These are phyloP conservation scores for Mentha longifolia DNA, from an alignment of 257 asterid species.

Conservation along the genomic window DNA sequence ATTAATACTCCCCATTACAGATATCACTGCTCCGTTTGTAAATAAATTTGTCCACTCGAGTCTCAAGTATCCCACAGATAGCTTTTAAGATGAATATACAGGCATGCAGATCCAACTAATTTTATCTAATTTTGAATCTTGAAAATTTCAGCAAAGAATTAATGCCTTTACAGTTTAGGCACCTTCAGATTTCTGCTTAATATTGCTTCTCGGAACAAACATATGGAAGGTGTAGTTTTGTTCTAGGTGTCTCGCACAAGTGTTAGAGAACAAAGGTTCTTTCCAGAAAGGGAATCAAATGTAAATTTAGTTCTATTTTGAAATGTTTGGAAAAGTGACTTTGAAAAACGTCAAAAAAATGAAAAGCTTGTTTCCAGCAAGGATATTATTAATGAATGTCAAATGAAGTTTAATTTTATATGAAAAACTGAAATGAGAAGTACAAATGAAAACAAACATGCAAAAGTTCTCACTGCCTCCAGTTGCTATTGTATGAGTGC, in stretches of 20 bases:
- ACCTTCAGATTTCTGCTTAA: not conserved
- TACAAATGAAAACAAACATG: not conserved
- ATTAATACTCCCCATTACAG: not conserved
- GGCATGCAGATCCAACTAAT: not conserved
- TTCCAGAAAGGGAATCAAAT: not conserved
- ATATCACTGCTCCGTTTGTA: not conserved
- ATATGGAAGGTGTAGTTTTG: not conserved
- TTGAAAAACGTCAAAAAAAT: not conserved
- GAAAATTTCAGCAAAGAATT: too few relatives aligned
- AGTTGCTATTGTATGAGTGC: not conserved
- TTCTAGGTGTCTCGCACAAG: not conserved
- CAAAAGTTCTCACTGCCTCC: not conserved
- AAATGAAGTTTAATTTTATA: not conserved
- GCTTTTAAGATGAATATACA: not conserved
- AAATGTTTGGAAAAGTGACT: not conserved
- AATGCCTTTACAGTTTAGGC: not conserved
- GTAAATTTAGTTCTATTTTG: not conserved
- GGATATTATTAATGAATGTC: not conserved
- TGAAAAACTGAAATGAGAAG: not conserved
- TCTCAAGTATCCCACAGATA: not conserved
- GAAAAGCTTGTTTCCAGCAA: not conserved
- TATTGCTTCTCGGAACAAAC: not conserved
- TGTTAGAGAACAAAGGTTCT: not conserved
- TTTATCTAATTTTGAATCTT: not conserved
- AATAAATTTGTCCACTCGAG: not conserved